Base-by-base conservation (phyloP, 805 yeast species). In the Candida odintsovae region DNA sequence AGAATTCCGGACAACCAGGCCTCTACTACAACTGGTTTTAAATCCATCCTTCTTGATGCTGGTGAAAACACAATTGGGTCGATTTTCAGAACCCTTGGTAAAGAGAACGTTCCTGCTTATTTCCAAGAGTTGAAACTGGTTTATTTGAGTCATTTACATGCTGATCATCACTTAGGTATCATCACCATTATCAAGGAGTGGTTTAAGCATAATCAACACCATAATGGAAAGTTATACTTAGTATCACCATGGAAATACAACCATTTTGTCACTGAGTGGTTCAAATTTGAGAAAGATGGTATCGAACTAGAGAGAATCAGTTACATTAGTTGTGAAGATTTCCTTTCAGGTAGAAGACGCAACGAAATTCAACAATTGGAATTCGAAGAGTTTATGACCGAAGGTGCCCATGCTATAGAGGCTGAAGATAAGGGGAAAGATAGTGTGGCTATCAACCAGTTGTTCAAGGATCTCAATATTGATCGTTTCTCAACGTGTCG, bases 131-230 rank as follows among this genome's bases (percentile, higher is more conserved):
- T 90, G 47, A 68, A 75, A 28, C 48, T 87, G 45, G 69, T 92
- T 19, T 86, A 78, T 57, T 68, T 94, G 45, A 85, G 95, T 55
- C 99, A 94, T 70, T 70, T 92, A 56, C 99, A 94, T 65, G 99
- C 98, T 0, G 99, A 94, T 62, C 99, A 94, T 63, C 97, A 92
- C 64, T 68, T 94, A 38, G 99, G 99, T 0, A 71, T 86, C 6
- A 67, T 85, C 9, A 76, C 88, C 6, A 63, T 94, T 4, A 70
- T 94, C 23, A 70, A 72, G 35, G 80, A 78, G 52, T 90, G 97
- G 95, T 59, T 64, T 41, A 48, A 57, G n/a, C 56, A 62, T 48
- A 71, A 76, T 48, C 59, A 64, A 28, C 61, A 67, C 13, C 70
- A 76, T 49, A 51, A 64, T 13, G 56, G 66, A 5, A 67, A 63